Base-by-base conservation (phyloP, 176 grass and related monocot genomes). In the Alopecurus myosuroides region DNA sequence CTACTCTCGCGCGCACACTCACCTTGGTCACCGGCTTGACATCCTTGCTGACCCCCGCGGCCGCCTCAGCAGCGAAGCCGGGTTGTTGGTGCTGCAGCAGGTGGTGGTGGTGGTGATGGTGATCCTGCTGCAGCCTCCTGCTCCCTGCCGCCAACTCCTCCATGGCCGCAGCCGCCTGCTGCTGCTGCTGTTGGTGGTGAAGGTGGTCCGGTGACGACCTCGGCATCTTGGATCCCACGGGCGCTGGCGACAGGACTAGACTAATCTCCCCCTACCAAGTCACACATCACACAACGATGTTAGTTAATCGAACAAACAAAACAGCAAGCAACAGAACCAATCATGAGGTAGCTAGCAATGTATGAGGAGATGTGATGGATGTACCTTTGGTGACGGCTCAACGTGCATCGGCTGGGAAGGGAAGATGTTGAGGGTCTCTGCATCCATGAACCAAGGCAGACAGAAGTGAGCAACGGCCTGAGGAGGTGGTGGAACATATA, bases 371-470 rank as follows among this genome's bases (percentile, higher is more conserved):
- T 75, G 58, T 12, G 2, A n/a, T n/a, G n/a, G n/a, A n/a, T 28
- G 33, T 91, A 94, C 93, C 93, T 94, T 94, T 36, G 81, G 39
- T 72, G 91, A 79, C 45, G 93, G 90, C 56, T 85, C 89, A 70
- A 89, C 89, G 82, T 99, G 97, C 93, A 94, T 99, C 50, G 97
- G 97, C 80, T 96, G 91, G 80, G 97, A 96, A 88, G 97, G 97
- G 88, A 99, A 94, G 74, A 99, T 94, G 91, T 96, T 99, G 83
- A 99, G 80, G 42, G 97, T 99, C 86, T 99, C 97, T 99, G 97
- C 97, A 99, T 85, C 84, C 86, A 92, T 82, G 86, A 92, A 83
- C 83, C 86, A 89, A 72, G 35, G 35, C 4, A 69, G 40, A 17
- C 42, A 74, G 70, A 31, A 44, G 70, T 46, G 68, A 57, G 81